Percentiles rank a stretch among this genome's conserved stretches.
These are phyloP conservation scores for Westerdykella sp. DNA, from an alignment of 2,329 filamentous ascomycete species.

Conservation along the genomic window DNA sequence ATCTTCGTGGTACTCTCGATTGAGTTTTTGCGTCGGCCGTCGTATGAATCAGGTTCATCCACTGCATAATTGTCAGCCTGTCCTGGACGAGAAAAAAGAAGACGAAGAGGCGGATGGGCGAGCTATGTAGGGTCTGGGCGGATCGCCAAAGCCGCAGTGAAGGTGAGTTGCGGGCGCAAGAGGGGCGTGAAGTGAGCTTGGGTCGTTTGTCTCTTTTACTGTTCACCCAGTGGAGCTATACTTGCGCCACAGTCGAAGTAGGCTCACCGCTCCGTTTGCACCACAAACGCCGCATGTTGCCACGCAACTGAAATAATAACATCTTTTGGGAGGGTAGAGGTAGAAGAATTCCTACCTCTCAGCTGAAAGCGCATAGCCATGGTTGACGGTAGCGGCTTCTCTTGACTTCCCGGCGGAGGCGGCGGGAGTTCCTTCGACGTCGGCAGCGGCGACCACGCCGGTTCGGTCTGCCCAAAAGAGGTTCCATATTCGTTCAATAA, in stretches of 20 bases:
- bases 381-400: conserved; percentile 19
- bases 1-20: conserved; percentile 22
- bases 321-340: too few species aligned
- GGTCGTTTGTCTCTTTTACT: too few species aligned
- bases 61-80: conserved; percentile 11
- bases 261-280: too few species aligned
- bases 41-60: conserved; percentile 12
- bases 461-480: conserved; percentile 22
- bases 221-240: too few species aligned
- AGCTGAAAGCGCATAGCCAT: conserved; percentile 31
- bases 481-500: conserved; percentile 35
- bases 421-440: conserved; percentile 27
- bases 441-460: conserved; percentile 17
- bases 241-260: too few species aligned
- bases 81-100: not conserved
- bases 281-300: too few species aligned
- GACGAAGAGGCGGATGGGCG: not conserved
- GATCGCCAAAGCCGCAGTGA: too few species aligned
- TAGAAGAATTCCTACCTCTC: conserved; percentile 22
- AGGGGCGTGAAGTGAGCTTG: too few species aligned
- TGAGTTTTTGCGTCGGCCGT: conserved; percentile 15
- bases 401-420: conserved; percentile 22
- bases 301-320: too few species aligned
- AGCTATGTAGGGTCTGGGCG: not conserved
- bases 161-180: too few species aligned